Conservation (phyloP, 805 yeast genomes). For the Sungouiella thailandica region DNA sequence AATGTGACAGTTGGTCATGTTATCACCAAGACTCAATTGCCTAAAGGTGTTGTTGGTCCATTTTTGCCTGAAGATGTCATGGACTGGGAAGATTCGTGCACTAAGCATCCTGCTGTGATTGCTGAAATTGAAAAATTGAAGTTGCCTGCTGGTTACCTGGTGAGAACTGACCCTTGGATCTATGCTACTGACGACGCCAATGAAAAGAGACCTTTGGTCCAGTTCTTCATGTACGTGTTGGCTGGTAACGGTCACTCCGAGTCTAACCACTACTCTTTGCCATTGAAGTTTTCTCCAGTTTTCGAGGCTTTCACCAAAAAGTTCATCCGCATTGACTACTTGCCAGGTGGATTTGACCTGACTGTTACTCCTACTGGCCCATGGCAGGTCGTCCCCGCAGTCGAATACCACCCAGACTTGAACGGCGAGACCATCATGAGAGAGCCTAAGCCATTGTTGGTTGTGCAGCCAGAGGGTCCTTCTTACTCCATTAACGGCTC, state of each 20-base stretch:
- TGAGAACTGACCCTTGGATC: conserved; percentile 79
- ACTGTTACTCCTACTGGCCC: conserved; percentile 52
- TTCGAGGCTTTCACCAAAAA: conserved; percentile 57
- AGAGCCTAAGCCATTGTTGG: conserved; percentile 64
- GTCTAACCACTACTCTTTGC: conserved; percentile 72
- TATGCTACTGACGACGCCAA: conserved; percentile 70
- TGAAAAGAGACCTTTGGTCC: conserved; percentile 59
- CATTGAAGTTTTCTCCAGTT: conserved; percentile 70
- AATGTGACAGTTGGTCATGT: conserved; percentile 60
- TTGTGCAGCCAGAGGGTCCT: conserved; percentile 76
- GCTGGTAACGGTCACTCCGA: conserved; percentile 60
- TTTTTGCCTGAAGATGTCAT: conserved; percentile 59
- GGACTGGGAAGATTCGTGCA: conserved; percentile 47
- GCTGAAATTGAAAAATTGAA: conserved; percentile 66
- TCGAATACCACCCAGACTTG: conserved; percentile 72
- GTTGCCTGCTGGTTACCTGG: conserved; percentile 51
- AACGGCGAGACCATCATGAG: conserved; percentile 47
- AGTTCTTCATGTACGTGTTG: conserved; percentile 69
- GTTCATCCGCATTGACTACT: conserved; percentile 66
- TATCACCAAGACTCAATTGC: conserved; percentile 50
- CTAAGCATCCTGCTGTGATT: conserved; percentile 50
- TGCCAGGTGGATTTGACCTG: conserved; percentile 69
- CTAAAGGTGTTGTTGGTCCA: conserved; percentile 68
- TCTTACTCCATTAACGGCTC: conserved; percentile 57
- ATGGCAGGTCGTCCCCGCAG: conserved; percentile 55